Conservation (phyloP, 768 basidiomycete species). For the Tylopilus rubrobrunneus region DNA sequence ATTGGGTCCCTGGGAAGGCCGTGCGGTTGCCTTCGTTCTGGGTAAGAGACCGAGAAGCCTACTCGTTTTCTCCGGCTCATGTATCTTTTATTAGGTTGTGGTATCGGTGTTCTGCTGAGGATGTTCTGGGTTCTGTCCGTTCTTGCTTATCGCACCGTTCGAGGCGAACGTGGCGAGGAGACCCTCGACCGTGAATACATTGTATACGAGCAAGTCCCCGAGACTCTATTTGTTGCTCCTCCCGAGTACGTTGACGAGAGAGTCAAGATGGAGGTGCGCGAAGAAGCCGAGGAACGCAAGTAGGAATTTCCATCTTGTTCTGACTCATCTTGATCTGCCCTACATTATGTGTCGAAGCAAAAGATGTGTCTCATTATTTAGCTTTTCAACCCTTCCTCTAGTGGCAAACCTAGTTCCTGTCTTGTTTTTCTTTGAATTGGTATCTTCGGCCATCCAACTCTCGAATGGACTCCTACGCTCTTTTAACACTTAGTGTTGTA, state of each 20-base stretch:
- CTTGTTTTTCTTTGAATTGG: neutral
- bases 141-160: slow-evolving; percentile 54
- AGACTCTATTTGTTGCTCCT: slow-evolving; percentile 47
- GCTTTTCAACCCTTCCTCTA: neutral
- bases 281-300: slow-evolving; percentile 14
- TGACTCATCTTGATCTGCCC: neutral
- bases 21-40: slow-evolving; percentile 78
- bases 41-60: slow-evolving; percentile 40
- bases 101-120: slow-evolving; percentile 75
- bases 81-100: slow-evolving; percentile 52
- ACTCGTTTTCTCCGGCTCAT: neutral
- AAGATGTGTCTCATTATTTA: neutral
- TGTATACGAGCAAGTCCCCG: slow-evolving; percentile 45
- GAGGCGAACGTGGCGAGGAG: slow-evolving; percentile 40
- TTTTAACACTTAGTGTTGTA: slow-evolving; percentile 20
- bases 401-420: slow-evolving; percentile 4
- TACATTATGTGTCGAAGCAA: neutral
- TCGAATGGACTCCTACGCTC: slow-evolving; percentile 18
- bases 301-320: slow-evolving; percentile 5
- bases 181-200: slow-evolving; percentile 39
- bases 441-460: neutral
- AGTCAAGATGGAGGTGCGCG: slow-evolving; percentile 21
- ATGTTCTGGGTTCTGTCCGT: slow-evolving; percentile 75
- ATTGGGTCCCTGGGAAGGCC: slow-evolving; percentile 80
- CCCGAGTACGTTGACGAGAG: slow-evolving; percentile 63